These are phyloP conservation scores for Fusarium proliferatum DNA, from an alignment of 2,329 filamentous ascomycete genomes.

Conservation along the genomic window DNA sequence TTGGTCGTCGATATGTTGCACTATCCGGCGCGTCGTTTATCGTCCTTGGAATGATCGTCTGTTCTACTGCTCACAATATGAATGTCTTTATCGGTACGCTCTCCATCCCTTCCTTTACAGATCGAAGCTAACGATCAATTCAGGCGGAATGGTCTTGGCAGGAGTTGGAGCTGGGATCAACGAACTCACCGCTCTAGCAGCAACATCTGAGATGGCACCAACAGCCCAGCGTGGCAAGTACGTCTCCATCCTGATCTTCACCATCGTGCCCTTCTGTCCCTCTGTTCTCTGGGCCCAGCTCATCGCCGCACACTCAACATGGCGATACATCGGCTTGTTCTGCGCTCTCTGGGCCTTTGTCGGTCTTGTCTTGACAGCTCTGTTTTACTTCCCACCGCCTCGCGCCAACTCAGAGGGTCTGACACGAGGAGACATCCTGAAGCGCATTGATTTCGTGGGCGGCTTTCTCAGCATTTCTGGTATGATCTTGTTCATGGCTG, in stretches of 20 bases:
- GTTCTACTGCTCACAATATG: not conserved
- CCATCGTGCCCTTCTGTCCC: not conserved
- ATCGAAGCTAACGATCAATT: fast-evolving
- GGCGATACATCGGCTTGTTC: not conserved
- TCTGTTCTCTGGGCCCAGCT: not conserved
- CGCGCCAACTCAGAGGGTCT: not conserved
- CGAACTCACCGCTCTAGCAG: not conserved
- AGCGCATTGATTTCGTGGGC: not conserved
- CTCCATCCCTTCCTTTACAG: fast-evolving
- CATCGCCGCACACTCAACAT: not conserved
- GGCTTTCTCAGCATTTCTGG: not conserved
- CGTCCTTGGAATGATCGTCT: not conserved
- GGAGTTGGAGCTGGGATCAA: not conserved
- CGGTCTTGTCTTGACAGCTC: not conserved
- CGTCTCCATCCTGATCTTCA: not conserved
- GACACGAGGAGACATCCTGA: not conserved
- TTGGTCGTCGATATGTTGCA: not conserved
- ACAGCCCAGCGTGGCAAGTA: not conserved
- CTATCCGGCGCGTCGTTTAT: not conserved
- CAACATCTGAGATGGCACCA: not conserved
- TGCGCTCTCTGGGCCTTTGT: not conserved
- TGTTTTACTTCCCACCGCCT: not conserved
- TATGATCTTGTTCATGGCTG: not conserved
- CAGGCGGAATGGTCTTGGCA: not conserved
- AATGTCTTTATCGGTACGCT: not conserved